These are phyloP conservation scores for Sporothrix pallida DNA, from an alignment of 2,329 filamentous ascomycete species.

Conservation along the genomic window DNA sequence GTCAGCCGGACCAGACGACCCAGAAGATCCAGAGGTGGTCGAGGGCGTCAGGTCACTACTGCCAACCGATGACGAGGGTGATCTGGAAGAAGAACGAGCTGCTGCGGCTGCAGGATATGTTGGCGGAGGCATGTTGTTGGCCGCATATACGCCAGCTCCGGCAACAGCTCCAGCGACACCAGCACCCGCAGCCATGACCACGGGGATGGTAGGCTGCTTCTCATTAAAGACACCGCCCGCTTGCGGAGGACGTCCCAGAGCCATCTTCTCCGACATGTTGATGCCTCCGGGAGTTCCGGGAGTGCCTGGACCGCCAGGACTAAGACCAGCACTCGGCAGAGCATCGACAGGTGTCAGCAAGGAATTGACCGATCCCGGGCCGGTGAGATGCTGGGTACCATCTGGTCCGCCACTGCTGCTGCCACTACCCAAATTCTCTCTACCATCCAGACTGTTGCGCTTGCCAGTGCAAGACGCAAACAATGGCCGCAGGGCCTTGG, in stretches of 20 bases:
- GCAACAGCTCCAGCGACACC: not conserved
- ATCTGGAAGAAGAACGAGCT: not conserved
- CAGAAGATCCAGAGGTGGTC: not conserved
- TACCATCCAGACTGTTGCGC: not conserved
- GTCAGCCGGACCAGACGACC: not conserved
- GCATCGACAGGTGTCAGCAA: slow-evolving; percentile 50
- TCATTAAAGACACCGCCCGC: not conserved
- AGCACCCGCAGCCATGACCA: slow-evolving; percentile 8
- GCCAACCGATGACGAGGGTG: slow-evolving; percentile 10
- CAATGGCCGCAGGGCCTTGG: slow-evolving; percentile 20
- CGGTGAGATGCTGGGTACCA: not conserved
- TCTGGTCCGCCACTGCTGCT: not conserved
- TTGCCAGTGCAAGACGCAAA: slow-evolving; percentile 18
- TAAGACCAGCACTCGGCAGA: slow-evolving; percentile 12
- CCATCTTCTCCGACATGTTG: not conserved
- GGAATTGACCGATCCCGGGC: slow-evolving; percentile 7
- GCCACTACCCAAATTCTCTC: not conserved
- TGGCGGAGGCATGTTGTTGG: not conserved
- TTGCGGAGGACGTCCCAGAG: not conserved
- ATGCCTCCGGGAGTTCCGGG: too few relatives aligned
- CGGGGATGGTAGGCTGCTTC: not conserved
- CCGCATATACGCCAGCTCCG: not conserved
- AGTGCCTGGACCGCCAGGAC: slow-evolving; percentile 55
- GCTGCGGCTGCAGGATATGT: not conserved
- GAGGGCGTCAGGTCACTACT: not conserved